Base-by-base conservation (phyloP, 257 asterid genomes). In the Dorcoceras hygrometricum region DNA sequence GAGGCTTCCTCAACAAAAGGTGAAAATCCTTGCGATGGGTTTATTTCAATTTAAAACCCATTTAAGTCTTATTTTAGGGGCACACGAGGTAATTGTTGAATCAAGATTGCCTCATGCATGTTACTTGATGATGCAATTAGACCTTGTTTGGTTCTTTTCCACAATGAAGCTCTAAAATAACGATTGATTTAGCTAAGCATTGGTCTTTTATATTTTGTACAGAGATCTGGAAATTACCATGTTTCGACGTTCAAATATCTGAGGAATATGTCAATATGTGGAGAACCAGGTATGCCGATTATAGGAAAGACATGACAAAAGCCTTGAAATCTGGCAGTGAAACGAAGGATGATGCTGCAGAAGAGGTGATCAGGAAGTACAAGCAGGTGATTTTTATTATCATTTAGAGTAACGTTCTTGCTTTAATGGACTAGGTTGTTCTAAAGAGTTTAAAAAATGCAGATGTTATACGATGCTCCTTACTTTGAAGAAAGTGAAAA, bases 381-480 rank as follows among this genome's bases (percentile, higher is more conserved):
- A 88, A 82, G 81, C 85, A 77, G 88, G 97, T 88, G 25, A 56
- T 27, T 27, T 10, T 8, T 3, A 59, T 16, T n/a, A n/a, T n/a
- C n/a, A n/a, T n/a, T n/a, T n/a, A 66, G 55, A 63, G 4, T 1
- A 67, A 18, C 6, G 3, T 39, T 12, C 54, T 34, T 67, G 25
- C 23, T 24, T 11, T 29, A 61, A 19, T 27, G 60, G 43, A 36
- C 29, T 34, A n/a, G 57, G 8, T 27, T 68, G 63, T 63, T 65
- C 12, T 67, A 27, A 39, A 32, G 29, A n/a, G 19, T 55, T 63
- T 7, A 11, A n/a, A 18, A 36, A 66, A 36, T 79, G 87, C 85
- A 91, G 96, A 3, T 83, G 59, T 59, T 88, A 68, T 88, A 88
- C 28, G 91, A 67, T 12, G 95, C 93, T 32, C 71, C 79, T 18